These are phyloP conservation scores for Blastobotrys petasosporus DNA, from an alignment of 1,139 yeast species.

Conservation along the genomic window DNA sequence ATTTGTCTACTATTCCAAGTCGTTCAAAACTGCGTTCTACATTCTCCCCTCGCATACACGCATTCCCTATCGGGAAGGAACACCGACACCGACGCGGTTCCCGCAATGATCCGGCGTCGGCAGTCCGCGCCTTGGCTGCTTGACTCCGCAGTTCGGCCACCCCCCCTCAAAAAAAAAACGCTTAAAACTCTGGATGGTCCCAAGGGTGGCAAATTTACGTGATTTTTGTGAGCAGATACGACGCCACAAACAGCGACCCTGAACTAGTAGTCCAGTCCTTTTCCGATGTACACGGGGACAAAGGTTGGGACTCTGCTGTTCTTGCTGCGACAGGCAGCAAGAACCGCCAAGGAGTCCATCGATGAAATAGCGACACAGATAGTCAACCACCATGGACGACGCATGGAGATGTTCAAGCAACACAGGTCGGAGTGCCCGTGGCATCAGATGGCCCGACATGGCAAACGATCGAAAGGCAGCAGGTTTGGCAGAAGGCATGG, in stretches of 20 bases:
- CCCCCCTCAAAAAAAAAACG: too few species aligned
- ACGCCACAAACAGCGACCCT: not conserved
- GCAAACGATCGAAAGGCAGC: not conserved
- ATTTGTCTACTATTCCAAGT: too few species aligned
- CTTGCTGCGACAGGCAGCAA: constrained; percentile 14
- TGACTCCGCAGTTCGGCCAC: too few species aligned
- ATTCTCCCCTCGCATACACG: too few species aligned
- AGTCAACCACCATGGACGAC: not conserved
- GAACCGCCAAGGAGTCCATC: constrained; percentile 11
- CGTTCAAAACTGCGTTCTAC: too few species aligned
- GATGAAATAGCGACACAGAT: constrained; percentile 11
- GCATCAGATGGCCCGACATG: not conserved
- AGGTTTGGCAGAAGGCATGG: constrained; percentile 1
- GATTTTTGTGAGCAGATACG: not conserved
- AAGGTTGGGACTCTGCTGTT: constrained; percentile 2
- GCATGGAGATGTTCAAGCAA: not conserved
- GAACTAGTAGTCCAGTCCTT: too few species aligned
- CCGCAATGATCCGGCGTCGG: too few species aligned
- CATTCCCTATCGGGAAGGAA: too few species aligned
- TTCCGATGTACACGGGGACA: too few species aligned
- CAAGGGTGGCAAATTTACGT: not conserved
- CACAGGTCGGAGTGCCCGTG: not conserved
- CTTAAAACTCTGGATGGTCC: too few species aligned
- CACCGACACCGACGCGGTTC: too few species aligned
- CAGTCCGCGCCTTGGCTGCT: too few species aligned